Conservation (phyloP, 768 basidiomycete genomes). For the Tricholoma matsutake region DNA sequence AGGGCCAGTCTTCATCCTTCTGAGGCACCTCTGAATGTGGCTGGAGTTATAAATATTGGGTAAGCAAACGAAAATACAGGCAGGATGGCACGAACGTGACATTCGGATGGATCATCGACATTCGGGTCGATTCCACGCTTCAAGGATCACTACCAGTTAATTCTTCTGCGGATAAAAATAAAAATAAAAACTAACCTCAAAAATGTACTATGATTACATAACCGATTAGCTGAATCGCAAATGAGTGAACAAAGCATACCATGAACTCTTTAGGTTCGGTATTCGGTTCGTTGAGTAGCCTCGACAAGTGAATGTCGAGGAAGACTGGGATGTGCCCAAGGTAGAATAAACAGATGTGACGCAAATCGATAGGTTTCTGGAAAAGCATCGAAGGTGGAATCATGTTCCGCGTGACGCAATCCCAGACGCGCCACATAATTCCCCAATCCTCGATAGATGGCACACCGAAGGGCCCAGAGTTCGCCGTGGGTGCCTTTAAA, state of each 20-base stretch:
- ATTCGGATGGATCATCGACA: slow-evolving; percentile 84
- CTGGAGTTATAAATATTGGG: slow-evolving; percentile 34
- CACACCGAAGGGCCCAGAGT: slow-evolving; percentile 53
- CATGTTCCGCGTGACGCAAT: slow-evolving; percentile 79
- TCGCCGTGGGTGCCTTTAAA: slow-evolving; percentile 38
- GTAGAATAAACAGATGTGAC: slow-evolving; percentile 98
- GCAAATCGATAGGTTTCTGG: slow-evolving; percentile 88
- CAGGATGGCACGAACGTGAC: slow-evolving; percentile 58
- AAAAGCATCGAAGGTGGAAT: slow-evolving; percentile 83
- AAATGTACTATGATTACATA: slow-evolving; percentile 53
- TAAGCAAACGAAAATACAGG: background rate
- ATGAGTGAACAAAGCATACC: slow-evolving; percentile 24
- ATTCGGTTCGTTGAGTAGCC: slow-evolving; percentile 68
- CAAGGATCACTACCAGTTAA: background rate
- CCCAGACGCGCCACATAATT: slow-evolving; percentile 86
- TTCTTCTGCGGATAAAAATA: background rate
- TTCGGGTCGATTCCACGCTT: slow-evolving; percentile 95
- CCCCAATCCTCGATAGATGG: slow-evolving; percentile 81
- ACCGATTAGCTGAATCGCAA: slow-evolving; percentile 9
- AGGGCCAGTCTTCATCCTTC: slow-evolving; percentile 84
- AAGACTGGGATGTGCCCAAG: slow-evolving; percentile 92
- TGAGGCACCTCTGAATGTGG: slow-evolving; percentile 87
- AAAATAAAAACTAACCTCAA: slow-evolving; percentile 49
- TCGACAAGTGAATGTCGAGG: slow-evolving; percentile 85
- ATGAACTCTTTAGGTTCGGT: slow-evolving; percentile 86